Conservation (phyloP, 164 flowering plant species). For the Macadamia integrifolia region DNA sequence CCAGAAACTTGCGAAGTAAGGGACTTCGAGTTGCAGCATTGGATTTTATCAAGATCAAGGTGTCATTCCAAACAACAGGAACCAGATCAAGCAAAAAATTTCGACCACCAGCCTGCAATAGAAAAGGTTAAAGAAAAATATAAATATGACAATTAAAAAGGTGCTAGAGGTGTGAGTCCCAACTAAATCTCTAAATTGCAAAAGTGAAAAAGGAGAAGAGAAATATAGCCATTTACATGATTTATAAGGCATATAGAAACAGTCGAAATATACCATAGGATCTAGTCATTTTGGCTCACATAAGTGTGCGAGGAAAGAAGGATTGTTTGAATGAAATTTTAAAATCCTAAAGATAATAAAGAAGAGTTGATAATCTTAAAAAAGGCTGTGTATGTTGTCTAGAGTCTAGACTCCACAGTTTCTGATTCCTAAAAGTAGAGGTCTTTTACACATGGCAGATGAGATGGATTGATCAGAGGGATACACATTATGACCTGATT, state of each 20-base stretch:
- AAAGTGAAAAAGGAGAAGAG: not conserved
- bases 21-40: conserved; percentile 63
- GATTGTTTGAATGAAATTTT: too few species aligned
- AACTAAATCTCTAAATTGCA: not conserved
- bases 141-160: not conserved
- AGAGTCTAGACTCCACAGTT: too few species aligned
- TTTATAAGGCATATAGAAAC: not conserved
- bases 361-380: too few species aligned
- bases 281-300: too few species aligned
- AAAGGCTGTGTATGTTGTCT: too few species aligned
- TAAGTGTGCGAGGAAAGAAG: too few species aligned
- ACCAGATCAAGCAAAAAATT: conserved; percentile 51
- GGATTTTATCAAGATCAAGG: conserved; percentile 56
- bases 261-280: too few species aligned
- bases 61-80: conserved; percentile 64
- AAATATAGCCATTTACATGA: not conserved
- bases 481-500: too few species aligned
- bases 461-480: too few species aligned
- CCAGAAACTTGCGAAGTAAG: conserved; percentile 78
- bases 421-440: too few species aligned
- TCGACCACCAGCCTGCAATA: conserved; percentile 64
- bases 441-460: too few species aligned
- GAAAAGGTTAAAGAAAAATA: not conserved
- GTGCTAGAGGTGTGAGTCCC: conserved; percentile 5
- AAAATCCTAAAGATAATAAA: too few species aligned